phyloP scores from a whole-genome alignment of 306 rosid genomes.

The Rosa chinensis region DNA sequence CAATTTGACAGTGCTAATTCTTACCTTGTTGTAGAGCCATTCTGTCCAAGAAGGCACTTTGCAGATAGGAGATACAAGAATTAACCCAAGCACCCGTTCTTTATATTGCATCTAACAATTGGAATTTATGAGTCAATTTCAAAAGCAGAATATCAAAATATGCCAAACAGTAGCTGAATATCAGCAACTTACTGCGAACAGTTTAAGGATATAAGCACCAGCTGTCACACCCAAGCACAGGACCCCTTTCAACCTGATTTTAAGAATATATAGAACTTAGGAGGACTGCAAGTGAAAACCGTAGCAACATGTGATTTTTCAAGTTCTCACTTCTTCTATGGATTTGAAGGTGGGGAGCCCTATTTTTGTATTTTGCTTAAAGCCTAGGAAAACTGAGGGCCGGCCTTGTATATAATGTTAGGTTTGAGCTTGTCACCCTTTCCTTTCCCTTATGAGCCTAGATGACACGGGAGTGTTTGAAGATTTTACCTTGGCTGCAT shows the following conservation, averaged over 20 bases:
- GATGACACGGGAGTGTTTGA: too few species aligned
- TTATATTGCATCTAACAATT: constrained; percentile 65
- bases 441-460: too few species aligned
- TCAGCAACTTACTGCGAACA: constrained; percentile 67
- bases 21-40: constrained; percentile 87
- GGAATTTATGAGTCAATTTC: constrained; percentile 18
- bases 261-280: not conserved
- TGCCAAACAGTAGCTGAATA: constrained; percentile 3
- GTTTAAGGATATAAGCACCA: constrained; percentile 80
- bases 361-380: too few species aligned
- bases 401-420: too few species aligned
- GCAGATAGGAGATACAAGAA: constrained; percentile 83
- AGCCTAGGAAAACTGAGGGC: too few species aligned
- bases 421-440: too few species aligned
- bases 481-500: too few species aligned
- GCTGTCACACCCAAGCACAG: constrained; percentile 87
- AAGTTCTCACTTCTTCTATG: too few species aligned
- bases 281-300: too few species aligned
- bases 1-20: constrained; percentile 12
- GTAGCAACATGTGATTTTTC: too few species aligned
- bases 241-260: constrained; percentile 71
- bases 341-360: too few species aligned
- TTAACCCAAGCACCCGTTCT: constrained; percentile 75
- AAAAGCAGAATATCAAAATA: constrained; percentile 12
- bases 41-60: constrained; percentile 85